Base-by-base conservation (phyloP, 2,329 filamentous ascomycete species). In the Fusarium neocosmosporiellum region DNA sequence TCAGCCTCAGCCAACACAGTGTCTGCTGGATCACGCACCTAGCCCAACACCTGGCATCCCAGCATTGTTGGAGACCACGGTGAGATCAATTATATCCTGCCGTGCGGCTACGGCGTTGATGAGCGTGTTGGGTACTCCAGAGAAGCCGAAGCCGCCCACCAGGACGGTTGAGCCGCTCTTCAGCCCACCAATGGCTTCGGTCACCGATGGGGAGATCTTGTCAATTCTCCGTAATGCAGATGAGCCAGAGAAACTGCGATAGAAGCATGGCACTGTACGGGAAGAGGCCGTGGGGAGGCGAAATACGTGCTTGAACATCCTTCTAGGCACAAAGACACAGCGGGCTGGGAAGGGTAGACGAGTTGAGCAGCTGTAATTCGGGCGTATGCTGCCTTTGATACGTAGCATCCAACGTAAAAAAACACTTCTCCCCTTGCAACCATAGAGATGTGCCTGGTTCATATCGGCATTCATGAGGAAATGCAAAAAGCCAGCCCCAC, bases 41-140 rank as follows among this genome's bases (percentile, higher is more conserved):
- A 95, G 89, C 1, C 95, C 95, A 7, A 91, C 92, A 63, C 88
- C 89, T 73, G 95, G 94, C 20, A 95, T 93, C 63, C 95, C 95
- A 29, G 95, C 95, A 80, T 98, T 98, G 86, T 98, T 98, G 50
- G 94, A 97, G 57, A 97, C 95, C 18, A 94, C 95, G 1, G 94
- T 97, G 16, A 98, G 83, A 33, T 92, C 92, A 2, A 83, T 92
- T 78, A 96, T 91, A 20, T 92, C 89, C 24, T 90, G 86, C 73
- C 89, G 91, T 14, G 87, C 87, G 66, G 90, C 85, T 24, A 95
- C 88, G 71, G 88, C 92, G 70, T 92, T 87, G 77, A 96, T 95
- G 31, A 95, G 86, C 0, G 93, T 94, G 80, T 95, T 92, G n/a
- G 92, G 91, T 22, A 94, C 93, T 74, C 94, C 94, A 75, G 91